Conservation (phyloP, 2,329 filamentous ascomycete genomes). For the Cadophora luteo-olivacea region DNA sequence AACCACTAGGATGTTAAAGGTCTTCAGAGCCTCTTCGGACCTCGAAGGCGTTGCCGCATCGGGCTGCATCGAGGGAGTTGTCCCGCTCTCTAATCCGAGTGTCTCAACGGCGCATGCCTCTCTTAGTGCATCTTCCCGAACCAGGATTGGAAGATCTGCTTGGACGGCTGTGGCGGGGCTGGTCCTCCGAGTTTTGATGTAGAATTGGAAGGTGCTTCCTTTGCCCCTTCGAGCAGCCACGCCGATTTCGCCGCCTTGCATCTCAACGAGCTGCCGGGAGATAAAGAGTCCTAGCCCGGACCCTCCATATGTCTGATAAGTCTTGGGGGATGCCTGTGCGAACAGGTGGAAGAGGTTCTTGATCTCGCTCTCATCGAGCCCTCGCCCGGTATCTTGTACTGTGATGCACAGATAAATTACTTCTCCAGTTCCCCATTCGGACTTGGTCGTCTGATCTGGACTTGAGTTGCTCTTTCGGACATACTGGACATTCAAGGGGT, state of each 20-base stretch:
- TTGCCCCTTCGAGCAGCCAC: constrained; percentile 69
- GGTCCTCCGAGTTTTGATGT: constrained; percentile 62
- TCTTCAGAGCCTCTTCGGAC: not conserved
- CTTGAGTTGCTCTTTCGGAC: no score
- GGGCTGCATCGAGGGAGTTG: not conserved
- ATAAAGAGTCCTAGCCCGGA: constrained; percentile 81
- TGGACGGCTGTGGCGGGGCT: constrained; percentile 29
- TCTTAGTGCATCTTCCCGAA: constrained; percentile 28
- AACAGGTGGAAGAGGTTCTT: constrained; percentile 80
- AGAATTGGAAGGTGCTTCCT: constrained; percentile 75
- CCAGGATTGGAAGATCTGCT: constrained; percentile 27
- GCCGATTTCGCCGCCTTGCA: constrained; percentile 82
- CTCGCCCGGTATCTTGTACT: constrained; percentile 77
- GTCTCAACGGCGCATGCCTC: constrained; percentile 31
- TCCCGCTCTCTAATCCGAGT: not conserved
- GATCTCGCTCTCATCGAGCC: constrained; percentile 72
- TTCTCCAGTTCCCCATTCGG: no score
- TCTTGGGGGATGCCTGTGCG: constrained; percentile 76
- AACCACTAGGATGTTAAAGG: constrained; percentile 54
- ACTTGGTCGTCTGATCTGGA: no score
- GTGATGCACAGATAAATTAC: constrained; percentile 68
- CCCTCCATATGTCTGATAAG: constrained; percentile 77
- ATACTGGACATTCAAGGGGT: no score
- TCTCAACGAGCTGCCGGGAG: constrained; percentile 74
- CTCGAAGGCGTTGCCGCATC: not conserved